phyloP scores from a whole-genome alignment of 1,284 basidiomycete species.

The Ceratobasidium sp. region DNA sequence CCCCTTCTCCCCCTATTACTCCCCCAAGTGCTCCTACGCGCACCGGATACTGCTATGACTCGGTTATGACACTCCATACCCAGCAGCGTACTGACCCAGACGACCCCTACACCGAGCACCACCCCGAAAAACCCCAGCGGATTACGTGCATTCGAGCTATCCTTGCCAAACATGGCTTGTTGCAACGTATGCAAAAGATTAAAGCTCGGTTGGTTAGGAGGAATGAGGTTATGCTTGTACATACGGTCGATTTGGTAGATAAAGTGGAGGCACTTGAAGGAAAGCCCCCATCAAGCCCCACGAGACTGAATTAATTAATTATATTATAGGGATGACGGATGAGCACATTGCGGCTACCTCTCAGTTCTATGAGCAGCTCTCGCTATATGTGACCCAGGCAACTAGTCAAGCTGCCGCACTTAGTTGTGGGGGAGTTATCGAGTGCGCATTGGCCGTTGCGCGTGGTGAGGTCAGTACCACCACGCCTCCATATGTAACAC shows the following conservation, averaged over 20 bases:
- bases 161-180: constrained; percentile 66
- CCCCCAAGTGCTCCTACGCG: constrained; percentile 15
- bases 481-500: neutral
- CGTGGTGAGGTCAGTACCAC: constrained; percentile 64
- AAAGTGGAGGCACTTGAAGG: constrained; percentile 81
- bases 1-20: constrained; percentile 10
- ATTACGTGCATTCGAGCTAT: constrained; percentile 80
- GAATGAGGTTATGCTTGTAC: constrained; percentile 86
- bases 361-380: constrained; percentile 85
- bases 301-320: neutral
- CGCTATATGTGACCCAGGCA: constrained; percentile 88
- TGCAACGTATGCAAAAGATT: constrained; percentile 77
- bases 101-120: constrained; percentile 54
- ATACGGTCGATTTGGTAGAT: constrained; percentile 89
- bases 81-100: constrained; percentile 54
- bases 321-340: constrained; percentile 65
- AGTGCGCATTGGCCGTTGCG: constrained; percentile 88
- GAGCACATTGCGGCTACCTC: constrained; percentile 76
- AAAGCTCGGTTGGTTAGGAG: constrained; percentile 74
- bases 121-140: constrained; percentile 89
- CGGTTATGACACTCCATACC: constrained; percentile 84
- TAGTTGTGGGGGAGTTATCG: constrained; percentile 94
- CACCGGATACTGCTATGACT: constrained; percentile 85
- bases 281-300: constrained; percentile 52
- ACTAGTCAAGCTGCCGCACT: constrained; percentile 86